These are phyloP conservation scores for Pseudevernia furfuracea DNA, from an alignment of 495 filamentous ascomycete genomes.

Conservation along the genomic window DNA sequence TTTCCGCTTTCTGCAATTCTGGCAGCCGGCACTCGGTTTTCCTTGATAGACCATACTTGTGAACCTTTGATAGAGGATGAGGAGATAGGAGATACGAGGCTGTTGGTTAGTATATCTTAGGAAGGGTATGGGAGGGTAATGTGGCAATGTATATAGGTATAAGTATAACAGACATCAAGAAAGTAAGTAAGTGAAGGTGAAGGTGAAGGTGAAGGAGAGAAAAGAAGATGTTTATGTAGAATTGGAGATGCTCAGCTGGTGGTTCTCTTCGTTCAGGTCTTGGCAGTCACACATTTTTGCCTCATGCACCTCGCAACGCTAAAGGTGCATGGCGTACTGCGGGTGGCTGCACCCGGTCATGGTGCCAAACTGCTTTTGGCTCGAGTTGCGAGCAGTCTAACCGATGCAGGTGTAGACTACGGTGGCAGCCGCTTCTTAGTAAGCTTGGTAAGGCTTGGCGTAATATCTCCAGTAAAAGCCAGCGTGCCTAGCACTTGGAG, in stretches of 20 bases:
- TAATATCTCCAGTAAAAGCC: neutral
- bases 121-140: neutral
- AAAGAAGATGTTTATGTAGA: neutral
- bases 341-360: neutral
- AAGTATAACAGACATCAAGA: too few species aligned
- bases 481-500: too few species aligned
- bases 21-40: slow-evolving; percentile 63
- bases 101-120: slow-evolving; percentile 2
- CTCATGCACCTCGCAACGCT: neutral
- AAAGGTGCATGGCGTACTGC: neutral
- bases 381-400: neutral
- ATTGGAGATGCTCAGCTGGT: neutral
- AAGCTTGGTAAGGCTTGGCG: neutral
- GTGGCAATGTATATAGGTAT: neutral
- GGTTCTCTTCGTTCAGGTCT: neutral
- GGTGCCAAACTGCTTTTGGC: neutral
- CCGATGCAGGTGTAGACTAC: neutral
- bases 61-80: neutral
- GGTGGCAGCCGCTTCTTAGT: neutral
- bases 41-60: slow-evolving; percentile 60
- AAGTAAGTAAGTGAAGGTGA: too few species aligned
- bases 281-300: neutral
- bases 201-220: neutral
- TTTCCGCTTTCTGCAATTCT: slow-evolving; percentile 55
- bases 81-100: neutral